phyloP scores from a whole-genome alignment of 371 early-diverging fungal genomes.

The Lichtheimia ramosa region DNA sequence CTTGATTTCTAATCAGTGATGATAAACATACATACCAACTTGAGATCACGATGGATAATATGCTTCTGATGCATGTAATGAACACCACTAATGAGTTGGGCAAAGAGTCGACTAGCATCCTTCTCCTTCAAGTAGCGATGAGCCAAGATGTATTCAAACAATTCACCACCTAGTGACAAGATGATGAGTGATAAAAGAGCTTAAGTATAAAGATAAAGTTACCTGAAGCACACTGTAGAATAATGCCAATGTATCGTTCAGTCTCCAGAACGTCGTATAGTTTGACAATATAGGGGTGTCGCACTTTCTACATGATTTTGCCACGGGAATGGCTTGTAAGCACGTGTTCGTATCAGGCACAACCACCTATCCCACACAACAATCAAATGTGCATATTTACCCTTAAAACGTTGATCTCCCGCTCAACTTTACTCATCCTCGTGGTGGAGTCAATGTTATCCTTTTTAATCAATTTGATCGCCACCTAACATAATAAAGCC shows the following conservation, averaged over 20 bases:
- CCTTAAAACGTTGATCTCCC: conserved; percentile 81
- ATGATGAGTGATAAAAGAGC: neutral
- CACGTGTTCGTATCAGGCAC: neutral
- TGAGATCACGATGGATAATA: conserved; percentile 96
- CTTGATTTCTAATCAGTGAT: too few relatives aligned
- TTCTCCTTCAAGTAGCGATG: conserved; percentile 87
- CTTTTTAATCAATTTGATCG: conserved; percentile 81
- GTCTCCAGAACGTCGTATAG: conserved; percentile 96
- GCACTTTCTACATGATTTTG: conserved; percentile 61
- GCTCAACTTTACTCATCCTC: conserved; percentile 77
- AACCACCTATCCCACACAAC: neutral
- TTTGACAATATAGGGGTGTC: conserved; percentile 93
- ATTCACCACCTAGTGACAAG: conserved; percentile 77
- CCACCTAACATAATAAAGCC: conserved; percentile 52
- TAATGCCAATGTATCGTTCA: conserved; percentile 91
- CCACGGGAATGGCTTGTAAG: neutral
- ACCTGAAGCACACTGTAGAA: conserved; percentile 94
- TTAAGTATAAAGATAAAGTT: neutral
- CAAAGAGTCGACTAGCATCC: conserved; percentile 91
- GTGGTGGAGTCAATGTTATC: conserved; percentile 79
- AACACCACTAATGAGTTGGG: conserved; percentile 91
- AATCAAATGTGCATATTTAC: conserved; percentile 39
- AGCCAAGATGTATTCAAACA: conserved; percentile 95
- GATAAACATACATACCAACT: conserved; percentile 61
- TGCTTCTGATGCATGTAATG: conserved; percentile 86